Conservation (phyloP, 2,329 filamentous ascomycete species). For the Hortaea werneckii region DNA sequence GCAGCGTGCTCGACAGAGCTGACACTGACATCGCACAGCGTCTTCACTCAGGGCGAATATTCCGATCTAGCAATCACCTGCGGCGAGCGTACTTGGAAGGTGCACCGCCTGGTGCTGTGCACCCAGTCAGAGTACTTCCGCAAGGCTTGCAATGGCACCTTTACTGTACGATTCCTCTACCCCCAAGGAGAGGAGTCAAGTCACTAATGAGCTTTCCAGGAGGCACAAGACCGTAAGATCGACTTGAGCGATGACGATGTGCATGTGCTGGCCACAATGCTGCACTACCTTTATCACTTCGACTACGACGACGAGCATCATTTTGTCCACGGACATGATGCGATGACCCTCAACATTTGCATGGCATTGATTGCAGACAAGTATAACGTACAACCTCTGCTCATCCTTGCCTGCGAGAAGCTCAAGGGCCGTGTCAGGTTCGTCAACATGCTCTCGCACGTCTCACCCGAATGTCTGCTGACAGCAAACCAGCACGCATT, state of each 20-base stretch:
- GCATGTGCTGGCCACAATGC: constrained; percentile 7
- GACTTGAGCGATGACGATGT: constrained; percentile 2
- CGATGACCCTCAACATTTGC: too few relatives aligned
- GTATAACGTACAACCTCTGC: too few relatives aligned
- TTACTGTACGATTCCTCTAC: neutral
- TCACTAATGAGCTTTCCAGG: neutral
- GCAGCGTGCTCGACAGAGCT: too few relatives aligned
- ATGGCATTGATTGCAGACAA: too few relatives aligned
- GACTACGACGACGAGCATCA: constrained; percentile 1
- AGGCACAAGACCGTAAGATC: neutral
- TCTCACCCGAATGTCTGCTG: too few relatives aligned
- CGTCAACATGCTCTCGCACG: too few relatives aligned
- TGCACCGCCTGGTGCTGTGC: neutral
- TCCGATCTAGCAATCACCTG: constrained; percentile 1
- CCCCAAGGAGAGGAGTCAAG: neutral
- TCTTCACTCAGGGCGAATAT: too few relatives aligned
- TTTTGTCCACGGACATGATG: too few relatives aligned
- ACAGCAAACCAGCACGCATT: too few relatives aligned
- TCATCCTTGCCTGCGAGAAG: too few relatives aligned
- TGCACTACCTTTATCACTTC: constrained; percentile 10
- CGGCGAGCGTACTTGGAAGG: neutral
- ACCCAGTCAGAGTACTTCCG: constrained; percentile 1
- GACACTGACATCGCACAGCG: too few relatives aligned
- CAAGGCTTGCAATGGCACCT: neutral
- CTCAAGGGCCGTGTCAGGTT: too few relatives aligned